phyloP scores from a whole-genome alignment of 176 grass and related monocot species.

The Oryza meyeriana region DNA sequence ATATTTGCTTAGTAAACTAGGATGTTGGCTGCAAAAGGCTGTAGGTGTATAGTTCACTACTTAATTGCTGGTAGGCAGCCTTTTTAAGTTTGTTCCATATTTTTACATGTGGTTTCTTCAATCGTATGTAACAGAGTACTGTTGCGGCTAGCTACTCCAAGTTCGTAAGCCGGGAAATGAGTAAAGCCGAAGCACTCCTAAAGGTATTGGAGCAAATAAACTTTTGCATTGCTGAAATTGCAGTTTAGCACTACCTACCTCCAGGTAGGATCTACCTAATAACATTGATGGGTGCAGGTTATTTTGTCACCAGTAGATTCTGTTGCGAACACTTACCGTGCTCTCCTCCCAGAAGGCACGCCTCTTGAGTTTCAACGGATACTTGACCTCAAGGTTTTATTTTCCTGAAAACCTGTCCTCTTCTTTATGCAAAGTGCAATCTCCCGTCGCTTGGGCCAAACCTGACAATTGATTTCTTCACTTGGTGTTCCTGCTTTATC shows the following conservation, averaged over 20 bases:
- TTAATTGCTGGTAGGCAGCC: neutral
- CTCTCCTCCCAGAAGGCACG: slow-evolving; percentile 84
- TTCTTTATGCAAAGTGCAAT: neutral
- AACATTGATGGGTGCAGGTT: slow-evolving; percentile 50
- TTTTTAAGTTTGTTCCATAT: slow-evolving; percentile 8
- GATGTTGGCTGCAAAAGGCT: neutral
- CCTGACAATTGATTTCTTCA: neutral
- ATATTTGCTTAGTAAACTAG: neutral
- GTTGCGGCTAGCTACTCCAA: slow-evolving; percentile 84
- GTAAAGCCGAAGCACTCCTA: slow-evolving; percentile 99
- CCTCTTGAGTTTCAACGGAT: slow-evolving; percentile 93
- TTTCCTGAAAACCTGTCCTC: neutral
- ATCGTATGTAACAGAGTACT: slow-evolving; percentile 55
- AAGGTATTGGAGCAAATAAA: slow-evolving; percentile 51
- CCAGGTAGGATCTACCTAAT: slow-evolving; percentile 28
- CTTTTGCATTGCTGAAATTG: neutral
- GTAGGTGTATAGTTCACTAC: neutral
- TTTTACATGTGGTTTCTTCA: slow-evolving; percentile 19
- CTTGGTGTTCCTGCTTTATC: neutral
- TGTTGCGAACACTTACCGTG: slow-evolving; percentile 89
- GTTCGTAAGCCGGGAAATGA: slow-evolving; percentile 98
- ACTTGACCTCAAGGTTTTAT: slow-evolving; percentile 92
- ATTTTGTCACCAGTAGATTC: slow-evolving; percentile 98
- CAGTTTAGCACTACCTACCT: neutral
- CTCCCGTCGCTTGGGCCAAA: neutral